Percentiles rank a stretch among this genome's conserved stretches.
Conservation (phyloP, 495 filamentous ascomycete species). For the Lophium mytilinum region DNA sequence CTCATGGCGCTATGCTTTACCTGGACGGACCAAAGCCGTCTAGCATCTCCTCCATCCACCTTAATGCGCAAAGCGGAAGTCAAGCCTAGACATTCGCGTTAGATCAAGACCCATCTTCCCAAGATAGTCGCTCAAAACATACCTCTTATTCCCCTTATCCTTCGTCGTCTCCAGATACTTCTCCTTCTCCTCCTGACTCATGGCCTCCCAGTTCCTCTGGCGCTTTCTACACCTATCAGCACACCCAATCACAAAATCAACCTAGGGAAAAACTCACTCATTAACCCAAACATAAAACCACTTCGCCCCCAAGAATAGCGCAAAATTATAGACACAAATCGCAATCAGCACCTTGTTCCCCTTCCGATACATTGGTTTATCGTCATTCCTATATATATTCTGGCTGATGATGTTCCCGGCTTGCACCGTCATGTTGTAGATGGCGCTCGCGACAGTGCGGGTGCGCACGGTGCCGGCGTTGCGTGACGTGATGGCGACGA, state of each 20-base stretch:
- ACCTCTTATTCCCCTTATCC: constrained; percentile 65
- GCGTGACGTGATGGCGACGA: constrained; percentile 34
- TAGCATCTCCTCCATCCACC: too few species aligned
- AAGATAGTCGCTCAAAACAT: neutral
- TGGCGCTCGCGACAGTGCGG: constrained; percentile 48
- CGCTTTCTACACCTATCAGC: constrained; percentile 22
- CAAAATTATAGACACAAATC: constrained; percentile 21
- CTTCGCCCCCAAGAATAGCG: constrained; percentile 24
- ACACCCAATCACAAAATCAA: neutral
- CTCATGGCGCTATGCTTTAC: too few species aligned
- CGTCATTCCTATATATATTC: constrained; percentile 28
- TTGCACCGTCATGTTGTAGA: constrained; percentile 49
- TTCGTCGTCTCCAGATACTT: constrained; percentile 57
- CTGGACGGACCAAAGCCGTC: too few species aligned
- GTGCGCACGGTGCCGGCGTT: constrained; percentile 51
- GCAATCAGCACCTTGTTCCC: constrained; percentile 26
- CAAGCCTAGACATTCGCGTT: constrained; percentile 34
- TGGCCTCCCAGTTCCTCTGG: constrained; percentile 46
- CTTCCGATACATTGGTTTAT: constrained; percentile 25
- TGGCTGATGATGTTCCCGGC: constrained; percentile 15
- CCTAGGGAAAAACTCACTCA: neutral
- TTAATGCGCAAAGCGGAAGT: constrained; percentile 48
- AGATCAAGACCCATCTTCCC: neutral
- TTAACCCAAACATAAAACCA: constrained; percentile 23
- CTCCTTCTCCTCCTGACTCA: constrained; percentile 53